Percentiles rank a stretch among this genome's conserved stretches.
phyloP scores from a whole-genome alignment of 352 stramenopile genomes.

The Pythium rishiriense region DNA sequence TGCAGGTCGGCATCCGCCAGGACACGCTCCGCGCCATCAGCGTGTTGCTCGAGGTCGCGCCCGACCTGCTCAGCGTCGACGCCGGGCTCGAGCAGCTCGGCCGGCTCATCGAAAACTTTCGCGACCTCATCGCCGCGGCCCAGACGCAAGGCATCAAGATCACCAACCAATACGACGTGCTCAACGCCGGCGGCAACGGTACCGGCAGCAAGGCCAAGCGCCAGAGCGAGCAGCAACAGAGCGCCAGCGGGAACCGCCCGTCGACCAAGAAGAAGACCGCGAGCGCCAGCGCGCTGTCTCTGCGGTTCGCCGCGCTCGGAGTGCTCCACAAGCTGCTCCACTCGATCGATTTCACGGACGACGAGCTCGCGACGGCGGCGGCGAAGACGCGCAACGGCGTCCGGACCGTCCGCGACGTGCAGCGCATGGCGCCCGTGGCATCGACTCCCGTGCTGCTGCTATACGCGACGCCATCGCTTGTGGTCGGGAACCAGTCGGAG shows the following conservation, averaged over 20 bases:
- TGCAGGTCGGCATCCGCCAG: slow-evolving; percentile 74
- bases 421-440: slow-evolving; percentile 25
- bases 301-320: slow-evolving; percentile 62
- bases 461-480: slow-evolving; percentile 42
- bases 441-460: slow-evolving; percentile 50
- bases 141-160: slow-evolving; percentile 74
- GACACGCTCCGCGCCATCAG: slow-evolving; percentile 75
- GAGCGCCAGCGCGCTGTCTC: slow-evolving; percentile 40
- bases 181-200: slow-evolving; percentile 29
- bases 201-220: slow-evolving; percentile 22
- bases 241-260: slow-evolving; percentile 24
- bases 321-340: slow-evolving; percentile 68
- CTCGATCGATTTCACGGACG: slow-evolving; percentile 41
- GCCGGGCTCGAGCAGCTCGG: slow-evolving; percentile 56
- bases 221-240: slow-evolving; percentile 11
- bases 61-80: slow-evolving; percentile 55
- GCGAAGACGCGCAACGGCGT: not conserved
- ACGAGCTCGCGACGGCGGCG: slow-evolving; percentile 8
- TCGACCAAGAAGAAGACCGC: slow-evolving; percentile 47
- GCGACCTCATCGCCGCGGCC: slow-evolving; percentile 60
- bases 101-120: slow-evolving; percentile 78
- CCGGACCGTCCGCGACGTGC: slow-evolving; percentile 6
- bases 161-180: slow-evolving; percentile 76
- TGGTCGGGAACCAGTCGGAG: slow-evolving; percentile 37
- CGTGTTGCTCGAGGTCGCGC: slow-evolving; percentile 56